phyloP scores from a whole-genome alignment of 1,139 yeast species.

The Zygosaccharomyces pseudobailii region DNA sequence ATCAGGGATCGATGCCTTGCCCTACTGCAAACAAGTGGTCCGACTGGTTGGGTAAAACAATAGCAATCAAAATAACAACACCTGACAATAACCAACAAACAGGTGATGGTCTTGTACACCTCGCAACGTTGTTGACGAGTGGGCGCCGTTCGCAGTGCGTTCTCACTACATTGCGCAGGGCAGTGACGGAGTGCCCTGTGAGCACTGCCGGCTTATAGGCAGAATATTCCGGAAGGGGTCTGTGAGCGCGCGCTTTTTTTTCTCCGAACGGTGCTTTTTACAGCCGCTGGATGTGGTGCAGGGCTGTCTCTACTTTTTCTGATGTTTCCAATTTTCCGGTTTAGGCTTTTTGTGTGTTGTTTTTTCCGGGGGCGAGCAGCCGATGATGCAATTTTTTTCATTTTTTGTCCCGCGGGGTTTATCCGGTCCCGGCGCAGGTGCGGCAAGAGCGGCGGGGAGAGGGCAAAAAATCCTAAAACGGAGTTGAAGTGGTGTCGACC shows the following conservation, averaged over 20 bases:
- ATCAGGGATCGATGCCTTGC: background rate
- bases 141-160: background rate
- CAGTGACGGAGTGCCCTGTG: background rate
- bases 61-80: background rate
- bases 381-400: background rate
- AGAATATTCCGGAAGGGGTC: background rate
- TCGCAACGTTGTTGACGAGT: background rate
- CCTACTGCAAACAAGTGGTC: background rate
- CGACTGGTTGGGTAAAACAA: background rate
- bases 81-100: background rate
- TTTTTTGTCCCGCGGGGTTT: background rate
- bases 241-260: background rate
- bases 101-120: background rate
- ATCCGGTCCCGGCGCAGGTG: background rate
- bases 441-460: background rate
- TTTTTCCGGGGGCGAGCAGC: background rate
- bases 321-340: background rate
- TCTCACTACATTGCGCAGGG: background rate
- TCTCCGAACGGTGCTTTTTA: background rate
- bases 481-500: background rate
- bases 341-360: background rate
- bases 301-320: background rate
- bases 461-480: background rate
- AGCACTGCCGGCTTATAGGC: background rate
- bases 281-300: background rate